phyloP scores from a whole-genome alignment of 768 basidiomycete genomes.

The Kwoniella newhampshirensis region DNA sequence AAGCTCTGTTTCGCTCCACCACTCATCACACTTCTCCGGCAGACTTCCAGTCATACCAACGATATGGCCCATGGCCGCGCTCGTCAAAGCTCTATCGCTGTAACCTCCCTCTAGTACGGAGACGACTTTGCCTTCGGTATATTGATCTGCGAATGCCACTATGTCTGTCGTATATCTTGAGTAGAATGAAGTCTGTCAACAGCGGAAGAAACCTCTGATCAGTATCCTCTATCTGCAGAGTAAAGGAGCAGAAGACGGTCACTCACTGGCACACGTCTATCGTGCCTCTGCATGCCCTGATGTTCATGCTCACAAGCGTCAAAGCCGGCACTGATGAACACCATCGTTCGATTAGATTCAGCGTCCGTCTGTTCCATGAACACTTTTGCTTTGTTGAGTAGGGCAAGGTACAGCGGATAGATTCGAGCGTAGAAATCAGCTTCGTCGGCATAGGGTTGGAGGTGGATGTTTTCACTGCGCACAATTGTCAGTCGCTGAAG shows the following conservation, averaged over 20 bases:
- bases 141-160: conserved; percentile 63
- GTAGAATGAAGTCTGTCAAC: conserved; percentile 67
- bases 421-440: conserved; percentile 72
- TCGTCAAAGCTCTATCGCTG: conserved; percentile 80
- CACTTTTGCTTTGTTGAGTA: conserved; percentile 67
- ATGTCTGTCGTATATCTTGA: conserved; percentile 76
- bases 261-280: conserved; percentile 72
- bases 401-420: conserved; percentile 66
- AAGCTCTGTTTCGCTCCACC: conserved; percentile 41
- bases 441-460: conserved; percentile 69
- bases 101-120: conserved; percentile 96
- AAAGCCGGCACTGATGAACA: conserved; percentile 92
- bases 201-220: too few relatives aligned
- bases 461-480: conserved; percentile 61
- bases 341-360: conserved; percentile 66
- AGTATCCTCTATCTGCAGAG: not conserved
- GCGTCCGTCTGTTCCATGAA: conserved; percentile 67
- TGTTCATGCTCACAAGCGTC: conserved; percentile 93
- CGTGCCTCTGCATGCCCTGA: conserved; percentile 84
- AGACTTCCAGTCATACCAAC: conserved; percentile 60
- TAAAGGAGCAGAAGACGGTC: too few relatives aligned
- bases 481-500: not conserved
- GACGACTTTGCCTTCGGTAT: conserved; percentile 69
- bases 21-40: conserved; percentile 16
- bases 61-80: conserved; percentile 79